Evolutionary conservation across 1,284 basidiomycete species (phyloP).

Genomic region (Sporisorium graminicola): DNA sequence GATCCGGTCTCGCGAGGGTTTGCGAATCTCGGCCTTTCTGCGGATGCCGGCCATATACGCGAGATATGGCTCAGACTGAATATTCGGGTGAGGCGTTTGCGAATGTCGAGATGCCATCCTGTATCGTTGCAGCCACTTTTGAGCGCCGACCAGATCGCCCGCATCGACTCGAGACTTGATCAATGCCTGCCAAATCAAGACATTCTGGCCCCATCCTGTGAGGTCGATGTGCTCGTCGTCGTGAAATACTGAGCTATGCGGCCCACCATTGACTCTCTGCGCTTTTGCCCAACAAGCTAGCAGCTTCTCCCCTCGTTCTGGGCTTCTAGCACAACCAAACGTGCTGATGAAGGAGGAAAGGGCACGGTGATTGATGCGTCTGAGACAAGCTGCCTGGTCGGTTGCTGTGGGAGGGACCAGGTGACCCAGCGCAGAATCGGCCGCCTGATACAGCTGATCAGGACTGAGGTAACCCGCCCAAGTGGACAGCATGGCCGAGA

Average conservation of each 20-base stretch:
- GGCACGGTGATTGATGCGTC: slow-evolving; percentile 23
- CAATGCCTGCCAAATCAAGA: slow-evolving; percentile 31
- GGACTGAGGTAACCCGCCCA: slow-evolving; percentile 13
- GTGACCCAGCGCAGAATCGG: slow-evolving; percentile 6
- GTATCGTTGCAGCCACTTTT: slow-evolving; percentile 37
- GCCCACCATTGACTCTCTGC: neutral
- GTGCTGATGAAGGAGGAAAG: slow-evolving; percentile 28
- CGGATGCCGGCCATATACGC: slow-evolving; percentile 34
- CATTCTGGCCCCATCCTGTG: slow-evolving; percentile 37
- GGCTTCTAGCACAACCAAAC: slow-evolving; percentile 16
- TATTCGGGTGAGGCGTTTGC: neutral
- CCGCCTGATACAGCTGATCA: slow-evolving; percentile 18
- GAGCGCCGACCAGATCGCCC: slow-evolving; percentile 24
- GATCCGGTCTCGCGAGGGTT: neutral
- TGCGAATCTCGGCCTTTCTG: neutral
- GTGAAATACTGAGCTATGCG: neutral
- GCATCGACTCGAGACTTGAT: slow-evolving; percentile 26
- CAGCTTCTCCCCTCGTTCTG: slow-evolving; percentile 25
- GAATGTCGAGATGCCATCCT: slow-evolving; percentile 5
- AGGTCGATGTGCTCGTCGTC: slow-evolving; percentile 16
- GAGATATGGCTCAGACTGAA: slow-evolving; percentile 27
- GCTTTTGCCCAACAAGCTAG: slow-evolving; percentile 29
- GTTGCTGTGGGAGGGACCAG: slow-evolving; percentile 2
- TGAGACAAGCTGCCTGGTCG: neutral
- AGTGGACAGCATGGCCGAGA: slow-evolving; percentile 35